Base-by-base conservation (phyloP, 352 stramenopile genomes). In the Pythium guiyangense region DNA sequence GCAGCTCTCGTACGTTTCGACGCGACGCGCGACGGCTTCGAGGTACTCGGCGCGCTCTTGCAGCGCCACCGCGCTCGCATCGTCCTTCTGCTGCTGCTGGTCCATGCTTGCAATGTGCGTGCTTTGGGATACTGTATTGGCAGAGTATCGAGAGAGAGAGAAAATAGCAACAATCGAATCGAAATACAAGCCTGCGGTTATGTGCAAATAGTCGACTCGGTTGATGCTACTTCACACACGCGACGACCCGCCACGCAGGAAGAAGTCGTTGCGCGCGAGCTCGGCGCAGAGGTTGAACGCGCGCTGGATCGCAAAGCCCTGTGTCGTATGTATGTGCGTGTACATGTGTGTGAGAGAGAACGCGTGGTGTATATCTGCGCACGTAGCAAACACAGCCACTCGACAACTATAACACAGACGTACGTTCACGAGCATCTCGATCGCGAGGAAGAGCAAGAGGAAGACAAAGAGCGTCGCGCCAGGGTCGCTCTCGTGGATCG, bases 1-100 rank as follows among this genome's bases (percentile, higher is more conserved):
- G 55, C 78, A 89, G 49, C 70, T 79, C 67, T 88, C 81, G 67
- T 88, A 89, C 48, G 69, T 68, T 39, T 86, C 78, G 52, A 87
- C 71, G 47, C 74, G 75, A 35, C 63, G 70, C 49, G 75, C 67
- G 20, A 90, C 66, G 45, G 54, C 60, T 17, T 54, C 63, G 14
- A 85, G 60, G 52, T 84, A 74, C 53, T 82, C 71, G 27, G 84
- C 75, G 8, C 64, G 58, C 25, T 60, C 64, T n/a, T 52, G 45
- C 20, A 43, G 31, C 55, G 52, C 29, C 4, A 20, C 18, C 14
- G 17, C 27, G 26, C 26, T 49, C 6, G 43, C 35, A 29, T 74
- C 43, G 39, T n/a, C n/a, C n/a, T n/a, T n/a, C n/a, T 70, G 34
- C 34, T 44, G 31, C 1, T 52, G 29, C 15, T 47, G 29, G 29